Evolutionary conservation across 2,329 filamentous ascomycete genomes (phyloP), one percentile per base, ranked within the genome.

Genomic region (Xylaria sp.): DNA sequence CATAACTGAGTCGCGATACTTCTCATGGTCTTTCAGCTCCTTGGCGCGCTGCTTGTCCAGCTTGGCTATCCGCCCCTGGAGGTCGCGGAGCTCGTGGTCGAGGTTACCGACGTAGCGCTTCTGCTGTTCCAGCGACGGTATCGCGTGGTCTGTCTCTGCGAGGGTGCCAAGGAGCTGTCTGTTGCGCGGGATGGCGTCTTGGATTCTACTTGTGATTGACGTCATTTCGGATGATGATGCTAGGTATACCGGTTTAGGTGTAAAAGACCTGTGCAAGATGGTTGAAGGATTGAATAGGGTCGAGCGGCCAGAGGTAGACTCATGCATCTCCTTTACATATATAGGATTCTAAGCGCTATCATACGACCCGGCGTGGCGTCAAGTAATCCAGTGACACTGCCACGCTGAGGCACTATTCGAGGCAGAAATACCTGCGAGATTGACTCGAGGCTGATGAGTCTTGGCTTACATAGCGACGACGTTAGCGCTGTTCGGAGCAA

Each of bases 1-100:
- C 62, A 83, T 70, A 44, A 78, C 75, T 41, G 76, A 79, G 68
- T 83, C 77, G 50, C 78, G 77, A 63, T 82, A 81, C 49, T 74
- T 76, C 49, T 79, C 71, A 56, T 84, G 80, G 13, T 82, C 78
- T 43, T 76, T 75, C 39, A 78, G 73, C 62, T 83, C 79, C 50
- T 76, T 73, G 19, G 72, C 69, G 6, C 78, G 76, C 46, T 72
- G 71, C 2, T 50, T 46, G 22, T 78, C 73, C 6, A 82, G 68
- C 2, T 63, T 56, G 3, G 61, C 53, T n/a, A 82, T 68, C 39
- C 70, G 69, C 40, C 70, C 67, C 49, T 75, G 66, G 0, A 73
- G 71, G 1, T 62, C 58, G 0, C 49, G 43, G 26, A 79, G 69
- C 48, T 81, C 72, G 7, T 58, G 59, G 21, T 78, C 67, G 7